Conservation (phyloP, 805 yeast species). For the Hanseniaspora occidentalis region DNA sequence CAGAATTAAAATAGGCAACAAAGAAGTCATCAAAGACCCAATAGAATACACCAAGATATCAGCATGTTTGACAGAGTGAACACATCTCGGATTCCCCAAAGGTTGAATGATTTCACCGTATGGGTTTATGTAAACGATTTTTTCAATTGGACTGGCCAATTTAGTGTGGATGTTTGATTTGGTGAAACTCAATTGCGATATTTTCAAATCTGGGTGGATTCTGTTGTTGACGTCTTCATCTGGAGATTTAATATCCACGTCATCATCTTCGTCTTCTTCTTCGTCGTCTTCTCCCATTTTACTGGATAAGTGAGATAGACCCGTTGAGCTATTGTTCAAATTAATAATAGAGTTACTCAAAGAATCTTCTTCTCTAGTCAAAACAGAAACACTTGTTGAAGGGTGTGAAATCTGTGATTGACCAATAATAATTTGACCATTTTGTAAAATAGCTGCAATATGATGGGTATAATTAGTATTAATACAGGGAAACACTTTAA, state of each 20-base stretch:
- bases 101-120: constrained; percentile 83
- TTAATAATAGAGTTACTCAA: constrained; percentile 11
- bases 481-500: constrained; percentile 64
- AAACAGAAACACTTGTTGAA: constrained; percentile 10
- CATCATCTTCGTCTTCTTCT: constrained; percentile 32
- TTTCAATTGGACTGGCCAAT: constrained; percentile 57
- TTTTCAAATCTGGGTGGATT: constrained; percentile 58
- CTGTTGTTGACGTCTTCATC: constrained; percentile 7
- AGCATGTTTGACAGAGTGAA: constrained; percentile 35
- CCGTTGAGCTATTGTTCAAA: too few relatives aligned
- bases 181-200: constrained; percentile 63
- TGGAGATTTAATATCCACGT: constrained; percentile 46
- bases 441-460: constrained; percentile 58
- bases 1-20: constrained; percentile 63
- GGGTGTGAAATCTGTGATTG: constrained; percentile 95
- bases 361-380: constrained; percentile 15
- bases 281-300: constrained; percentile 25
- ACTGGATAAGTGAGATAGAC: too few relatives aligned
- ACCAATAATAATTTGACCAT: constrained; percentile 72
- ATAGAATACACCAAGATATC: constrained; percentile 61
- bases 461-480: constrained; percentile 80
- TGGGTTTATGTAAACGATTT: constrained; percentile 72
- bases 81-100: constrained; percentile 49
- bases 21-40: constrained; percentile 83
- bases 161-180: constrained; percentile 22